A percentile compares a stretch with the other conserved stretches of the same genome.
phyloP scores from a whole-genome alignment of 169 alveolate genomes.

The Cyclospora cayetanensis region DNA sequence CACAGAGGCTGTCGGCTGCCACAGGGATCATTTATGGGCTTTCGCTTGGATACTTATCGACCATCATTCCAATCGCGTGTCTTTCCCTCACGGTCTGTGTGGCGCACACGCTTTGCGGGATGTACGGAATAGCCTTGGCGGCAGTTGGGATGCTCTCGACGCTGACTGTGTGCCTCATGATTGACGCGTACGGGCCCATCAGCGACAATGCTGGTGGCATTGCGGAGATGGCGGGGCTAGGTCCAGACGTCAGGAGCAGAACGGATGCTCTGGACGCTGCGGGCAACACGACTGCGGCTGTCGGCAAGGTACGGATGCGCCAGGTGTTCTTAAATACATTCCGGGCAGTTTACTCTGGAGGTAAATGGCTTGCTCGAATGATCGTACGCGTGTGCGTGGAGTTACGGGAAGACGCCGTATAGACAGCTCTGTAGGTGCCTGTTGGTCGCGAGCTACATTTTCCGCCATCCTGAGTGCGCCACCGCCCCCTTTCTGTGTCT shows the following conservation, averaged over 20 bases:
- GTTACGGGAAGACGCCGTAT: too few relatives aligned
- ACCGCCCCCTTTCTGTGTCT: too few relatives aligned
- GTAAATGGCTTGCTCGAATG: too few relatives aligned
- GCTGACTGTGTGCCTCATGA: slow-evolving; percentile 87
- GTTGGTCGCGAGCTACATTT: too few relatives aligned
- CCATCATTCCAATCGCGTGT: slow-evolving; percentile 86
- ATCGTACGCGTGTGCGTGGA: too few relatives aligned
- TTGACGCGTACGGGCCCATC: slow-evolving; percentile 94
- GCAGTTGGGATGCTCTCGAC: slow-evolving; percentile 93
- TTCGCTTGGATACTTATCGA: slow-evolving; percentile 89
- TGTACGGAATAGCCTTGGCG: slow-evolving; percentile 90
- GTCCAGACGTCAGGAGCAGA: slow-evolving; percentile 86
- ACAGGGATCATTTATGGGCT: slow-evolving; percentile 89
- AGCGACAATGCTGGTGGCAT: slow-evolving; percentile 96
- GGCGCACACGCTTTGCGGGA: slow-evolving; percentile 84
- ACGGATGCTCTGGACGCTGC: slow-evolving; percentile 94
- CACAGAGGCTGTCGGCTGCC: slow-evolving; percentile 89
- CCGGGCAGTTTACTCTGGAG: too few relatives aligned
- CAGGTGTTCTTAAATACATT: too few relatives aligned
- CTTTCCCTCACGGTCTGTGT: slow-evolving; percentile 83
- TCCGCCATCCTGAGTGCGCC: too few relatives aligned
- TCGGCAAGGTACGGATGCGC: slow-evolving; percentile 81
- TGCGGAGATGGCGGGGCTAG: slow-evolving; percentile 91
- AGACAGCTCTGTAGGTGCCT: too few relatives aligned
- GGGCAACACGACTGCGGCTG: slow-evolving; percentile 94